These are phyloP conservation scores for Solanum bulbocastanum DNA, from an alignment of 257 asterid genomes.

Conservation along the genomic window DNA sequence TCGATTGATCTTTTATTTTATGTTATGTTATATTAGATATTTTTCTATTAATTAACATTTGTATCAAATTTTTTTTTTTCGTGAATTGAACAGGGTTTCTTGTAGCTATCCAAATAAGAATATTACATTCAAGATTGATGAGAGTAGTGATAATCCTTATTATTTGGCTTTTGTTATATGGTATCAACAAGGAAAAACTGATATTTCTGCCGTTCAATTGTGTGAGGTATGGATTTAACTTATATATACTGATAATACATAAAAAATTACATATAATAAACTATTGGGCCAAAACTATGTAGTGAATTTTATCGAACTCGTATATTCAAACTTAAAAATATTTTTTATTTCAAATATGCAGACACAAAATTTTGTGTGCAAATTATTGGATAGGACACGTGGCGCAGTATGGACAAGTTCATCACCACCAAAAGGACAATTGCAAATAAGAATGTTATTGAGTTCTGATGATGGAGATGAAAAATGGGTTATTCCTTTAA, in stretches of 20 bases:
- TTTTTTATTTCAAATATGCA: slow-evolving; percentile 7
- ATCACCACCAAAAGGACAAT: slow-evolving; percentile 58
- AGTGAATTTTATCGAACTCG: no score
- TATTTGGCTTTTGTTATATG: slow-evolving; percentile 69
- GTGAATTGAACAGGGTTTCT: slow-evolving; percentile 43
- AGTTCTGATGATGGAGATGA: slow-evolving; percentile 56
- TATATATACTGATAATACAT: not conserved
- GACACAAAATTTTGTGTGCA: slow-evolving; percentile 55
- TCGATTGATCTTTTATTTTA: not conserved
- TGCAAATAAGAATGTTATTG: slow-evolving; percentile 60
- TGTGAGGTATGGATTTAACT: slow-evolving; percentile 38
- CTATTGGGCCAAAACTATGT: no score
- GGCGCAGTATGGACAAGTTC: slow-evolving; percentile 76
- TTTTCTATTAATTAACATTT: not conserved
- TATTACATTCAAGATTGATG: slow-evolving; percentile 63
- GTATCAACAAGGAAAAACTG: slow-evolving; percentile 70
- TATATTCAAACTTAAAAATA: no score
- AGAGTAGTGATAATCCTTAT: slow-evolving; percentile 58
- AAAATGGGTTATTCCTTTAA: slow-evolving; percentile 56
- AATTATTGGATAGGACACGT: slow-evolving; percentile 46
- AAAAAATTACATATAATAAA: not conserved
- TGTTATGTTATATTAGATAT: not conserved
- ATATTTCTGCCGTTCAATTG: slow-evolving; percentile 67
- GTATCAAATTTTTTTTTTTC: not conserved
- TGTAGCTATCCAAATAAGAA: slow-evolving; percentile 70